A percentile compares a stretch with the other conserved stretches of the same genome.
Evolutionary conservation across 305 asterid species (phyloP).

Genomic region (Fraxinus floribunda): DNA sequence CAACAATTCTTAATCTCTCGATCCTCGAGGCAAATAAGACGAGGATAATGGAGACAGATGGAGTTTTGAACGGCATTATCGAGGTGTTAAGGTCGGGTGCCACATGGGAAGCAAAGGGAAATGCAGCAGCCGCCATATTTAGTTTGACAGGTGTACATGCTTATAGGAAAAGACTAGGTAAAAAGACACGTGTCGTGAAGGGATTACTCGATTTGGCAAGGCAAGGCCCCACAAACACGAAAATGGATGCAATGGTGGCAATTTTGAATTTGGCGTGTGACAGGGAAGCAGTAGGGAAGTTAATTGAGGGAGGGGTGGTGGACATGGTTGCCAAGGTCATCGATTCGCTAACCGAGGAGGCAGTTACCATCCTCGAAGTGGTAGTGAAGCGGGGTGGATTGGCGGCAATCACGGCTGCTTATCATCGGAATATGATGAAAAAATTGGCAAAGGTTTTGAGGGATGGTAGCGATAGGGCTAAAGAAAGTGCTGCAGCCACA

Average conservation of each 20-base stretch:
- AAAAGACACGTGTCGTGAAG: conserved; percentile 62
- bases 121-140: conserved; percentile 85
- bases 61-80: conserved; percentile 65
- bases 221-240: conserved; percentile 56
- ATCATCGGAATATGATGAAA: conserved; percentile 44
- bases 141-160: conserved; percentile 68
- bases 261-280: conserved; percentile 79
- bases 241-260: conserved; percentile 83
- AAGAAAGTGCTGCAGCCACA: conserved; percentile 75
- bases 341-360: conserved; percentile 68
- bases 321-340: conserved; percentile 60
- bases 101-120: conserved; percentile 93
- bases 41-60: conserved; percentile 77
- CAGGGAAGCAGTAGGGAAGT: conserved; percentile 66
- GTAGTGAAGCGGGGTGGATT: conserved; percentile 79
- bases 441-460: conserved; percentile 48
- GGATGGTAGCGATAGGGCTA: conserved; percentile 70
- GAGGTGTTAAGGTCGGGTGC: conserved; percentile 76
- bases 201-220: conserved; percentile 70
- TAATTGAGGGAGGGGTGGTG: conserved; percentile 78
- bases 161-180: conserved; percentile 58
- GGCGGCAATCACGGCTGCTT: conserved; percentile 55
- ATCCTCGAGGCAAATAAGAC: conserved; percentile 77
- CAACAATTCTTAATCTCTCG: conserved; percentile 82
- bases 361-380: conserved; percentile 69